Conservation (phyloP, 2,329 filamentous ascomycete species). For the Exophiala viscosa region DNA sequence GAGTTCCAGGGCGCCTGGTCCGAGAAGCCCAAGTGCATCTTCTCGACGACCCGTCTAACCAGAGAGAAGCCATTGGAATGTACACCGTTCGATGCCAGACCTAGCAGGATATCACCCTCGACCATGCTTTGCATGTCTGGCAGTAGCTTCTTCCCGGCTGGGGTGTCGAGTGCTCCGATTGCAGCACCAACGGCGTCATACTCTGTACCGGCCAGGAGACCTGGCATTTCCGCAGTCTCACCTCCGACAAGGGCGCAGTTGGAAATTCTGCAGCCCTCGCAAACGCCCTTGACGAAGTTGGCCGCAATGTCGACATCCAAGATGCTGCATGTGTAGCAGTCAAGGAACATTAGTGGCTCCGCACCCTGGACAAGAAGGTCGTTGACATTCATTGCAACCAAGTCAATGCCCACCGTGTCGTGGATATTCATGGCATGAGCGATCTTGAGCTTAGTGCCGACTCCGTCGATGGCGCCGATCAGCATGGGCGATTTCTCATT, state of each 20-base stretch:
- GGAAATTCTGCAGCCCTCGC: conserved; percentile 77
- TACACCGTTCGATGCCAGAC: conserved; percentile 77
- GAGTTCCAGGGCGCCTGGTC: conserved; percentile 73
- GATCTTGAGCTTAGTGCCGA: conserved; percentile 95
- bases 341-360: conserved; percentile 91
- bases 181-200: conserved; percentile 93
- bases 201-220: conserved; percentile 81
- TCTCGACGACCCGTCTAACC: conserved; percentile 82
- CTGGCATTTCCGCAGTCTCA: conserved; percentile 97
- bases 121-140: conserved; percentile 73
- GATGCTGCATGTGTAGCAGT: conserved; percentile 93
- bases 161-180: conserved; percentile 69
- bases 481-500: conserved; percentile 72
- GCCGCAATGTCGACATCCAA: conserved; percentile 74
- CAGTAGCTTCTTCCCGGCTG: conserved; percentile 59
- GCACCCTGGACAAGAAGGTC: conserved; percentile 95
- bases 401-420: conserved; percentile 90
- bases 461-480: conserved; percentile 92
- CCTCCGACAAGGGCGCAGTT: conserved; percentile 92
- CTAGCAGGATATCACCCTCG: conserved; percentile 79
- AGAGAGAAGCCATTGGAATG: conserved; percentile 98
- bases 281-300: conserved; percentile 87
- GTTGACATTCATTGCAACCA: conserved; percentile 99
- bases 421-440: conserved; percentile 87
- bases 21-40: conserved; percentile 66